These are phyloP conservation scores for Apiospora malaysiana DNA, from an alignment of 2,329 filamentous ascomycete species.

Conservation along the genomic window DNA sequence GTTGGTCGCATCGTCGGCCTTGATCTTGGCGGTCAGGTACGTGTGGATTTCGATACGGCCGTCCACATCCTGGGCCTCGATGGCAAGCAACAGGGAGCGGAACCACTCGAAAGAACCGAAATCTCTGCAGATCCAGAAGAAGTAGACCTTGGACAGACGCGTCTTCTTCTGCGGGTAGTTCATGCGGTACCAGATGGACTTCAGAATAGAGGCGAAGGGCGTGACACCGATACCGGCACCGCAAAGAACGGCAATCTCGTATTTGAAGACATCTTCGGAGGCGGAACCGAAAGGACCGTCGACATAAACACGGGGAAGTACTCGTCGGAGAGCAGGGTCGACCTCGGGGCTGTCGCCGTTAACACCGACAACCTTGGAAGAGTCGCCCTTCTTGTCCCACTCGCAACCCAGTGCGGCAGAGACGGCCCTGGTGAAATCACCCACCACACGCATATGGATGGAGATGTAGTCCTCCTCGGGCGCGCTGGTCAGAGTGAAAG, in stretches of 20 bases:
- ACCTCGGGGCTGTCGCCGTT: constrained; percentile 64
- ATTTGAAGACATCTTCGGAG: constrained; percentile 90
- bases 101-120: constrained; percentile 93
- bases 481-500: constrained; percentile 84
- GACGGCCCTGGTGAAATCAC: constrained; percentile 77
- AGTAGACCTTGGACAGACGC: constrained; percentile 83
- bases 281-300: constrained; percentile 87
- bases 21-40: constrained; percentile 86
- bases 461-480: constrained; percentile 92
- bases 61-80: constrained; percentile 84
- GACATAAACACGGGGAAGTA: constrained; percentile 80
- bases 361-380: constrained; percentile 73
- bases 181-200: constrained; percentile 93
- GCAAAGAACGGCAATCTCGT: constrained; percentile 79
- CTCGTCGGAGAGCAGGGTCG: constrained; percentile 73
- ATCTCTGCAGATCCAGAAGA: constrained; percentile 91
- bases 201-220: constrained; percentile 86
- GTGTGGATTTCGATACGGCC: constrained; percentile 89
- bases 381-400: constrained; percentile 61
- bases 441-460: constrained; percentile 82
- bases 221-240: constrained; percentile 86
- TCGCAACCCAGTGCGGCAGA: constrained; percentile 78
- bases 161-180: constrained; percentile 85
- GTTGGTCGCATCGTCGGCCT: constrained; percentile 83
- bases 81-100: constrained; percentile 79